Evolutionary conservation across 2,329 filamentous ascomycete species (phyloP), one percentile per base, ranked within the genome.

Genomic region (Penicillium sp.): DNA sequence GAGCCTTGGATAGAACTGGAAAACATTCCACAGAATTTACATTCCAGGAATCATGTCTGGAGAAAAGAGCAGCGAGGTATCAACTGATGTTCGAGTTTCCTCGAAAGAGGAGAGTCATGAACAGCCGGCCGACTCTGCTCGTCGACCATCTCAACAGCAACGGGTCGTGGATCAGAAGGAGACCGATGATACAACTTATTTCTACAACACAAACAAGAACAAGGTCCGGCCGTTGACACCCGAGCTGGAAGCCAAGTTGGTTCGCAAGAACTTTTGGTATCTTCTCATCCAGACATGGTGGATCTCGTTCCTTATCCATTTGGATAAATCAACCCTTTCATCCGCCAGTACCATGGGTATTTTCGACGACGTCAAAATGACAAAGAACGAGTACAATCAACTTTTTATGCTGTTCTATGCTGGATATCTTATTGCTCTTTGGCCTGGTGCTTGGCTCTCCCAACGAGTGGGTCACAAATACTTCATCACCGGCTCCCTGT

Each of bases 371-470:
- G 46, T 54, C 2, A 19, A 54, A 19, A 54, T 54, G 51, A 34
- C 45, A 6, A 54, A 54, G 31, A 54, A 54, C 26, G 51, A 54
- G 39, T 54, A 54, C 14, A 54, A 54, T 31, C 14, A 45, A 16
- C 51, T 54, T n/a, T 54, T 54, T 26, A 54, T 54, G n/a, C 31
- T 56, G 19, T 56, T 52, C 29, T 56, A 50, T 50, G 54, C 47
- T 16, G 50, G 54, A 6, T 56, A 56, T 47, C 29, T 50, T 26
- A 43, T 56, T 34, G 50, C 54, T 21, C 46, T 54, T 6, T 54
- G 51, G 51, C 51, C 51, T 13, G 51, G 51, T 5, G 51, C 51
- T 13, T 54, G 46, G 45, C 36, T 54, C 7, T 54, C 51, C 8
- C 51, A 54, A n/a, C 24, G 51, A 28, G 24, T 50, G 14, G 51